These are phyloP conservation scores for Beverwykella pulmonaria DNA, from an alignment of 495 filamentous ascomycete species.

Conservation along the genomic window DNA sequence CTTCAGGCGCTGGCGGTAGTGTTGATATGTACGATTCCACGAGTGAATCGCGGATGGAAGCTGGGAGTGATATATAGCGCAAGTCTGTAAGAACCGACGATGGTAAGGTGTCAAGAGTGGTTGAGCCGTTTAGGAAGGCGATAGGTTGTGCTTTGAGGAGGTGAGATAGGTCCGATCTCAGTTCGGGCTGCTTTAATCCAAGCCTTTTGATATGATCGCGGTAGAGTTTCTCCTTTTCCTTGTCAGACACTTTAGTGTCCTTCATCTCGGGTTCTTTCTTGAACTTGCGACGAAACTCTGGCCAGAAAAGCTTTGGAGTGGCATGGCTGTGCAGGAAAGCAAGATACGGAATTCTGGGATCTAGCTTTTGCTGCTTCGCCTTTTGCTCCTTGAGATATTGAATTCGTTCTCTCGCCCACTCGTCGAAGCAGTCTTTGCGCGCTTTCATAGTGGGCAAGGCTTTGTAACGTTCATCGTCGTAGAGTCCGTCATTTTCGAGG, in stretches of 20 bases:
- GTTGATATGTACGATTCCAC: slow-evolving; percentile 76
- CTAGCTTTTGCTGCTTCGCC: slow-evolving; percentile 75
- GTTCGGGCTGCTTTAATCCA: slow-evolving; percentile 71
- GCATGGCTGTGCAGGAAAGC: slow-evolving; percentile 78
- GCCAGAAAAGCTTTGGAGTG: slow-evolving; percentile 92
- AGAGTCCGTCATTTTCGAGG: slow-evolving; percentile 76
- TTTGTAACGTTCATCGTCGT: slow-evolving; percentile 85
- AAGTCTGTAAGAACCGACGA: slow-evolving; percentile 70
- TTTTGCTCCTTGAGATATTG: slow-evolving; percentile 69
- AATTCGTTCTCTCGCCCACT: slow-evolving; percentile 77
- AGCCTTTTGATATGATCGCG: slow-evolving; percentile 80
- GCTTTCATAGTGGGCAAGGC: slow-evolving; percentile 77
- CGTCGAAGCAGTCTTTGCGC: slow-evolving; percentile 77
- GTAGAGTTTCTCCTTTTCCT: slow-evolving; percentile 88
- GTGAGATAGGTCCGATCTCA: slow-evolving; percentile 78
- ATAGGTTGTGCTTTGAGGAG: slow-evolving; percentile 72
- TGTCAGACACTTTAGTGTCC: slow-evolving; percentile 73
- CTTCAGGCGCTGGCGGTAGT: slow-evolving; percentile 66
- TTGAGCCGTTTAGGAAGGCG: slow-evolving; percentile 65
- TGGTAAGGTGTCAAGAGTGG: slow-evolving; percentile 67
- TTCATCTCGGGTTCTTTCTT: slow-evolving; percentile 81
- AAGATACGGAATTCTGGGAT: slow-evolving; percentile 83
- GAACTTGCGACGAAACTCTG: slow-evolving; percentile 91
- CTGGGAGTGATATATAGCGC: slow-evolving; percentile 77
- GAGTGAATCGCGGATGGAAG: slow-evolving; percentile 68